phyloP scores from a whole-genome alignment of 2,329 filamentous ascomycete genomes.

The Alternaria sp. region DNA sequence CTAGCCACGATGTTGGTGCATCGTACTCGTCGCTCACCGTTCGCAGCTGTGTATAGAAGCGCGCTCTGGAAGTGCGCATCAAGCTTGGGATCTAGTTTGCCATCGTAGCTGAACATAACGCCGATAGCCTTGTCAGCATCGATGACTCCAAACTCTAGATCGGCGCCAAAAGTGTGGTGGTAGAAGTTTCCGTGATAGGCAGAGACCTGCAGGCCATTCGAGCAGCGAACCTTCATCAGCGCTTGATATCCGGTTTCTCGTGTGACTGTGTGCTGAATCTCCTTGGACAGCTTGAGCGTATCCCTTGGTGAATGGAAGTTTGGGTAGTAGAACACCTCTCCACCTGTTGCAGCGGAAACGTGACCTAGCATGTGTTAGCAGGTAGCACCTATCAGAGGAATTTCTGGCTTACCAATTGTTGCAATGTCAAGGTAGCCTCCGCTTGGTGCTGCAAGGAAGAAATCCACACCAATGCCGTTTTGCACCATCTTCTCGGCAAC shows the following conservation, averaged over 20 bases:
- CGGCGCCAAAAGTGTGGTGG: slow-evolving; percentile 93
- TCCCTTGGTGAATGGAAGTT: slow-evolving; percentile 93
- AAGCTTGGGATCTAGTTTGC: slow-evolving; percentile 94
- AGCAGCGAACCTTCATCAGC: slow-evolving; percentile 98
- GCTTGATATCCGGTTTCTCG: slow-evolving; percentile 95
- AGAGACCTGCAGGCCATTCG: slow-evolving; percentile 91
- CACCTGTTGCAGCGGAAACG: slow-evolving; percentile 86
- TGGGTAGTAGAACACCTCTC: slow-evolving; percentile 95
- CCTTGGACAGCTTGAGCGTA: slow-evolving; percentile 80
- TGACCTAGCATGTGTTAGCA: slow-evolving; percentile 65
- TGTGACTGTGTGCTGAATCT: slow-evolving; percentile 85
- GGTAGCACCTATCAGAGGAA: background rate
- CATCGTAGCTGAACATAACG: slow-evolving; percentile 93
- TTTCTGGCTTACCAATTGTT: slow-evolving; percentile 73
- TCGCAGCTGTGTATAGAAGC: slow-evolving; percentile 90
- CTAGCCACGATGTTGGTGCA: slow-evolving; percentile 95
- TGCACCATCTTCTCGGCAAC: slow-evolving; percentile 87
- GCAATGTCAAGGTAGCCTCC: slow-evolving; percentile 93
- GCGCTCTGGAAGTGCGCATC: slow-evolving; percentile 98
- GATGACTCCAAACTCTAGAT: slow-evolving; percentile 90
- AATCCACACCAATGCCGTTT: slow-evolving; percentile 86
- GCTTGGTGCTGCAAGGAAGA: slow-evolving; percentile 91
- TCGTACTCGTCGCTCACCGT: slow-evolving; percentile 86
- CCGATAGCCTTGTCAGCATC: slow-evolving; percentile 94
- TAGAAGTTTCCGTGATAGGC: slow-evolving; percentile 97